Evolutionary conservation across 495 filamentous ascomycete species (phyloP), one percentile per base, ranked within the genome.

Genomic region (Wilcoxina mikolae): DNA sequence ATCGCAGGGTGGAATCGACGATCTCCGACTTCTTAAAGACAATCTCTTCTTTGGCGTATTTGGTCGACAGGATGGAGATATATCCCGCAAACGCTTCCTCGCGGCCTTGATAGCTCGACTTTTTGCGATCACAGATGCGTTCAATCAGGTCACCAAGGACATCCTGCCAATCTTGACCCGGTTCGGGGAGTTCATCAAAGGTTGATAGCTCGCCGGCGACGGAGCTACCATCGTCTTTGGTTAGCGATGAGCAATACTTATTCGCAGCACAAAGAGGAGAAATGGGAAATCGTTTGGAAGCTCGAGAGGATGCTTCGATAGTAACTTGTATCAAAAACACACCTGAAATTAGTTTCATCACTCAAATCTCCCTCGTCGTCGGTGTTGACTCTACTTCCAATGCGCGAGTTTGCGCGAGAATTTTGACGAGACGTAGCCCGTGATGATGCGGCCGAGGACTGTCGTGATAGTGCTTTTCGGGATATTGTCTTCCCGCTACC

Each of bases 401-500:
- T 69, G 25, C 72, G 67, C 12, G 74, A 75, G 18, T 71, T 64
- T 49, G 71, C 70, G 47, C 79, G 78, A 38, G 81, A 86, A 27
- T 70, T 72, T 31, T 74, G 74, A 35, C 77, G 76, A 1, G 84
- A 88, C 60, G 68, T 74, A 20, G 70, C 71, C 44, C 78, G 77
- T 2, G 83, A 87, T 2, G 74, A 78, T 26, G 77, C 73, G 15
- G 76, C 74, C 1, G 85, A 85, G 10, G 78, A 78, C 44, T 79
- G 76, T 46, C 78, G 76, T 12, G 84, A 85, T 47, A 79, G 81
- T 4, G 88, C 88, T 70, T 94, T 95, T 65, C 83, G 80, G 31
- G 91, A 95, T 47, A 91, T 75, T 31, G 90, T 98, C 73, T 98
- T 98, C 66, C 81, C 80, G 71, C 82, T 85, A 18, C 61, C 58